These are phyloP conservation scores for Polyporus arcularius DNA, from an alignment of 768 basidiomycete genomes.

Conservation along the genomic window DNA sequence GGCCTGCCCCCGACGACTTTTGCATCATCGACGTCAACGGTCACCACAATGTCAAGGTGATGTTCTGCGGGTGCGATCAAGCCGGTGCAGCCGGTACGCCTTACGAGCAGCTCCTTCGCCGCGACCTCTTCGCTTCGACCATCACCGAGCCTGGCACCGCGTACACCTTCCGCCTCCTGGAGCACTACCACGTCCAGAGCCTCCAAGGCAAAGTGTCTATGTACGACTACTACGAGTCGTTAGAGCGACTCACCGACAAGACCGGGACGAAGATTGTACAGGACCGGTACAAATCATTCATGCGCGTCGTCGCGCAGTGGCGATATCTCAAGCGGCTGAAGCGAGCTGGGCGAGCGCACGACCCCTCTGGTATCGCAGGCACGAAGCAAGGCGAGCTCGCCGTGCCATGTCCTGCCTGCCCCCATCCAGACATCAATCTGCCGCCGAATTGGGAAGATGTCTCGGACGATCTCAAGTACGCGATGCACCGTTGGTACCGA, in stretches of 20 bases:
- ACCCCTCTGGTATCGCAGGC: constrained; percentile 15
- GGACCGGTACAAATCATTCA: not conserved
- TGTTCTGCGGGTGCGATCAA: constrained; percentile 1
- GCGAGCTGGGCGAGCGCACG: constrained; percentile 22
- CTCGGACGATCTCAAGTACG: constrained; percentile 12
- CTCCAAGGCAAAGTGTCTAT: too few species aligned
- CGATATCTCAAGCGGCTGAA: constrained; percentile 21
- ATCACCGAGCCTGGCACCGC: not conserved
- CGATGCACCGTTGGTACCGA: not conserved
- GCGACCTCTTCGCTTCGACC: not conserved
- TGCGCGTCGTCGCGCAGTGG: constrained; percentile 17
- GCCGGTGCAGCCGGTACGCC: not conserved
- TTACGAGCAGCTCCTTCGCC: not conserved
- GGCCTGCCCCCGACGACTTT: not conserved
- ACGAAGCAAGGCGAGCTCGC: constrained; percentile 17
- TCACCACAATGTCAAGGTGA: not conserved
- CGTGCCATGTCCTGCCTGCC: constrained; percentile 26
- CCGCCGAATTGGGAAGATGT: constrained; percentile 19
- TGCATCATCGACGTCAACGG: constrained; percentile 3
- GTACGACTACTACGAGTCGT: too few species aligned
- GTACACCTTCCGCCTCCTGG: not conserved
- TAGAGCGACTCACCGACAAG: too few species aligned
- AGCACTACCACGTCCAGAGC: not conserved
- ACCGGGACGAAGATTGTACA: too few species aligned
- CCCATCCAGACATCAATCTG: constrained; percentile 19